These are phyloP conservation scores for Houttuynia cordata DNA, from an alignment of 164 flowering plant species.

Conservation along the genomic window DNA sequence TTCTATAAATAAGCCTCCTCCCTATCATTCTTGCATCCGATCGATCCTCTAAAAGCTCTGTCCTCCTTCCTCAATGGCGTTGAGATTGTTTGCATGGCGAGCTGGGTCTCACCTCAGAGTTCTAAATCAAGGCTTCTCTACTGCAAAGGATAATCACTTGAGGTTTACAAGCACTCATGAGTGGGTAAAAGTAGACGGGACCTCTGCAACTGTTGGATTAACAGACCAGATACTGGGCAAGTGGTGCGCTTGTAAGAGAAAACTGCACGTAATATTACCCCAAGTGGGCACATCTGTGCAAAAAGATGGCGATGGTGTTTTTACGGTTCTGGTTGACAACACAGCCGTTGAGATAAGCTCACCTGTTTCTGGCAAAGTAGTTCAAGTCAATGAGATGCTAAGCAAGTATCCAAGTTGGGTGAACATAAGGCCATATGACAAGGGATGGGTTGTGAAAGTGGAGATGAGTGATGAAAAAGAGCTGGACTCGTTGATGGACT, in stretches of 20 bases:
- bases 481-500: slow-evolving; percentile 50
- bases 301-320: slow-evolving; percentile 69
- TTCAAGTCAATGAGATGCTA: slow-evolving; percentile 68
- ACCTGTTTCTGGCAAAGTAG: slow-evolving; percentile 84
- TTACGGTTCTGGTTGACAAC: slow-evolving; percentile 96
- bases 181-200: slow-evolving; percentile 47
- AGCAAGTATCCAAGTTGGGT: slow-evolving; percentile 70
- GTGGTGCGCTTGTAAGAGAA: slow-evolving; percentile 52
- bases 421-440: slow-evolving; percentile 67
- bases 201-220: slow-evolving; percentile 57
- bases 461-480: slow-evolving; percentile 46
- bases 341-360: slow-evolving; percentile 88
- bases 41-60: no score
- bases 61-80: no score
- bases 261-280: slow-evolving; percentile 63
- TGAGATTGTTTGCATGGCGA: no score
- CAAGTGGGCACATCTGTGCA: slow-evolving; percentile 67
- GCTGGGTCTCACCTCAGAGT: no score
- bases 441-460: slow-evolving; percentile 93
- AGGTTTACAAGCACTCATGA: slow-evolving; percentile 48
- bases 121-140: no score
- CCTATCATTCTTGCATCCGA: no score
- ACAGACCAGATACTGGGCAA: no score
- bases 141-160: no score
- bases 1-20: no score